Percentiles rank a stretch among this genome's conserved stretches.
These are phyloP conservation scores for Diddensiella caesifluorescens DNA, from an alignment of 805 yeast genomes.

Conservation along the genomic window DNA sequence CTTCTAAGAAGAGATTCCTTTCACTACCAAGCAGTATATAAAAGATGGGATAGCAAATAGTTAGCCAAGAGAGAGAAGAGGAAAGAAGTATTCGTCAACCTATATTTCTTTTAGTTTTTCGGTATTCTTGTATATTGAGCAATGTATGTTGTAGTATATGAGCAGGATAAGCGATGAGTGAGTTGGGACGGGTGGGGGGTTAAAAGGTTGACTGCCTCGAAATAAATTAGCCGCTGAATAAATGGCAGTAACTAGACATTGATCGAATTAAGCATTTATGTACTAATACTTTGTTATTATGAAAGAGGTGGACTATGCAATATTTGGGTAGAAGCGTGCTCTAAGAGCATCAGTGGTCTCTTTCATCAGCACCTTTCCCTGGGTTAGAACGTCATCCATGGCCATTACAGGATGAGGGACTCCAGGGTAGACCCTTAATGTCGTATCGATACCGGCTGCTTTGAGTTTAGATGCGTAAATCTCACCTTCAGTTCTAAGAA, in stretches of 20 bases:
- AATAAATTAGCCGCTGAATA: too few species aligned
- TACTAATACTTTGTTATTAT: neutral
- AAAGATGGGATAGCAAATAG: neutral
- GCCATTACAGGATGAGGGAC: conserved; percentile 48
- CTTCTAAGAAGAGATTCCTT: neutral
- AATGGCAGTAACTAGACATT: too few species aligned
- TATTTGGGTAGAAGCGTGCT: conserved; percentile 6
- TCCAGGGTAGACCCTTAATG: conserved; percentile 33
- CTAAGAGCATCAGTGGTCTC: conserved; percentile 15
- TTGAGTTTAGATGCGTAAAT: conserved; percentile 38
- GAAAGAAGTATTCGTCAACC: too few species aligned
- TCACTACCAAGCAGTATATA: neutral
- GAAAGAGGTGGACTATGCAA: neutral
- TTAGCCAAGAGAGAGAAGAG: neutral
- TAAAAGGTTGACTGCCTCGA: too few species aligned
- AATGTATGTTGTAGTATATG: too few species aligned
- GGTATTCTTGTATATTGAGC: too few species aligned
- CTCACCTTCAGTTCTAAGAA: conserved; percentile 41
- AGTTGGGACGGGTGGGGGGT: too few species aligned
- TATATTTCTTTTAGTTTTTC: too few species aligned
- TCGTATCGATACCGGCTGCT: conserved; percentile 32
- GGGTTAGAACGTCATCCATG: conserved; percentile 37
- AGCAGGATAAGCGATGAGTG: too few species aligned
- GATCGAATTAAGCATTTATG: neutral
- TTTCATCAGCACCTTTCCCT: conserved; percentile 14